Base-by-base conservation (phyloP, 179 eudicot species). In the Beta macrorhiza region DNA sequence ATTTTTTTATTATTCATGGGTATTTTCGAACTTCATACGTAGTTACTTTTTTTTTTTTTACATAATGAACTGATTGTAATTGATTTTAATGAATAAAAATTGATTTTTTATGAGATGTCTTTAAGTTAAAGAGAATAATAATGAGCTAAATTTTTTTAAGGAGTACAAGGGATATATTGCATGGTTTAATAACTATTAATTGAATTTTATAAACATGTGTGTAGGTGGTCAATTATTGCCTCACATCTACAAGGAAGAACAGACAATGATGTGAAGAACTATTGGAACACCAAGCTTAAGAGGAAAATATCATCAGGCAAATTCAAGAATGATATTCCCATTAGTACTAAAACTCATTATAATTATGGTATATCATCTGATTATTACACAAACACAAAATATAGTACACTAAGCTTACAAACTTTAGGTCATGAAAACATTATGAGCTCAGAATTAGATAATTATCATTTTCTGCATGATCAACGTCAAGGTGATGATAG, bases 141-240 rank as follows among this genome's bases (percentile, higher is more conserved):
- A 37, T 37, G 42, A 37, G 3, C 42, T 37, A 37, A 37, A 1
- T 37, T 37, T 37, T 37, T 37, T 37, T 37, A 6, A 14, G 7
- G 32, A 29, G 32, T 29, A 29, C 32, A 16, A 20, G 11, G 15
- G 15, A 16, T 47, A 49, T 65, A 8, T 49, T 67, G 7, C 37
- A 67, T 17, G 16, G 64, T 67, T 52, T 52, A 32, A 78, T 37
- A 4, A 65, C 19, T 22, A 13, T 22, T 2, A 7, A 65, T 65
- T 12, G 1, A 37, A 37, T 37, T 25, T 65, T 22, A 22, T 72
- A 15, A n/a, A 0, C 8, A 47, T 49, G 15, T 37, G 16, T 72
- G 47, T 85, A 87, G 92, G 86, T 89, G 92, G 92, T 86, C 92
- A 7, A 67, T 87, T 5, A 89, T 89, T 79, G 92, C 88, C 19